phyloP scores from a whole-genome alignment of 768 basidiomycete genomes.

The Termitomyces sp. region DNA sequence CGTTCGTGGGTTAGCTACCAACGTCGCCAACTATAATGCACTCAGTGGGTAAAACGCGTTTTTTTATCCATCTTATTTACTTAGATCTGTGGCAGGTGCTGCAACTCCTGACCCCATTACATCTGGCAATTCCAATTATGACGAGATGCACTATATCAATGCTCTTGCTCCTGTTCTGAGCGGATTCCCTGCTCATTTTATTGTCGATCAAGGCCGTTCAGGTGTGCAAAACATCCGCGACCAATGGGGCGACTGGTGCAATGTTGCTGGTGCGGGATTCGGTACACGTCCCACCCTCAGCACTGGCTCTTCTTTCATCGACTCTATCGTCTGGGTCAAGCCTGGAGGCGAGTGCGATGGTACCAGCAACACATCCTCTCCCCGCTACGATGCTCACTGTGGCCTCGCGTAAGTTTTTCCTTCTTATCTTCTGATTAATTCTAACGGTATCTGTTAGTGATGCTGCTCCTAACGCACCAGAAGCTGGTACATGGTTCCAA shows the following conservation, averaged over 20 bases:
- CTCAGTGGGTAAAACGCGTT: conserved; percentile 19
- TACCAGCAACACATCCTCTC: conserved; percentile 48
- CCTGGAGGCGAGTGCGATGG: conserved; percentile 66
- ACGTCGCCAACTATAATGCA: conserved; percentile 44
- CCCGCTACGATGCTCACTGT: conserved; percentile 49
- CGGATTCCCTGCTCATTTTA: conserved; percentile 57
- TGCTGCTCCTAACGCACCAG: conserved; percentile 49
- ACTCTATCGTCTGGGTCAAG: conserved; percentile 63
- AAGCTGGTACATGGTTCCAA: conserved; percentile 68
- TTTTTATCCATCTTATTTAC: background rate
- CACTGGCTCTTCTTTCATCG: conserved; percentile 49
- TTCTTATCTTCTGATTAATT: background rate
- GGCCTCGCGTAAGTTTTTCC: conserved; percentile 34
- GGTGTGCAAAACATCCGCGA: conserved; percentile 57
- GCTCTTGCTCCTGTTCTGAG: conserved; percentile 43
- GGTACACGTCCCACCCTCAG: conserved; percentile 51
- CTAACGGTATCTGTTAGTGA: conserved; percentile 28
- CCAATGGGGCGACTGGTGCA: conserved; percentile 66
- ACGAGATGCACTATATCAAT: conserved; percentile 55
- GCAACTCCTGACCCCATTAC: conserved; percentile 55
- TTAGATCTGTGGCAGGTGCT: conserved; percentile 30
- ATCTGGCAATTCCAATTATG: conserved; percentile 53
- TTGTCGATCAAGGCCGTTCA: conserved; percentile 63
- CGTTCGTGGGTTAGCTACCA: conserved; percentile 59
- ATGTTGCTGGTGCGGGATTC: conserved; percentile 59